Conservation (phyloP, 257 asterid genomes). For the Gynochthodes officinalis region DNA sequence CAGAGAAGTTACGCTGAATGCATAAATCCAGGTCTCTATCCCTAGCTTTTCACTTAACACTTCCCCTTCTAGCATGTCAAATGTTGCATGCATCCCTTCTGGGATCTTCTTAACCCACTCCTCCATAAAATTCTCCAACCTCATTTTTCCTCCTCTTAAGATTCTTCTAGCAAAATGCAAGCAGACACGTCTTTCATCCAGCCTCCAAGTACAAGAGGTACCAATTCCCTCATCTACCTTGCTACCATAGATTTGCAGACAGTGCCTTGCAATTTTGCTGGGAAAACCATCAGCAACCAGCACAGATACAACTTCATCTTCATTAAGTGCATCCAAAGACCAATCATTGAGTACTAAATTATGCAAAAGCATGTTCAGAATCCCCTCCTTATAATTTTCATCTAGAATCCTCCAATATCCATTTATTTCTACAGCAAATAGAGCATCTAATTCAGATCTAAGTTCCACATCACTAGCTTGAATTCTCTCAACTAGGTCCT, state of each 20-base stretch:
- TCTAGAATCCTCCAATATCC: constrained; percentile 86
- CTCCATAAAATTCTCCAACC: constrained; percentile 59
- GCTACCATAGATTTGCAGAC: constrained; percentile 55
- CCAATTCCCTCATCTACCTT: constrained; percentile 41
- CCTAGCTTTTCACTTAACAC: constrained; percentile 74
- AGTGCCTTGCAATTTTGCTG: constrained; percentile 52
- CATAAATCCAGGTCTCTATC: constrained; percentile 59
- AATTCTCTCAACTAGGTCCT: constrained; percentile 60
- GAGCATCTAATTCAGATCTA: constrained; percentile 51
- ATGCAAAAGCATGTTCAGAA: constrained; percentile 71
- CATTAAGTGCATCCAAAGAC: constrained; percentile 53
- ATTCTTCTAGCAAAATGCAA: constrained; percentile 71
- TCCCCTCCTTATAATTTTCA: constrained; percentile 48
- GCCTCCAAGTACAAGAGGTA: constrained; percentile 48
- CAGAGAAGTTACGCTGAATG: constrained; percentile 66
- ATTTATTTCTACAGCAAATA: constrained; percentile 68
- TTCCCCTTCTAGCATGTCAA: constrained; percentile 90
- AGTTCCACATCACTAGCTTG: constrained; percentile 88
- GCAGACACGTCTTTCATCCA: constrained; percentile 68
- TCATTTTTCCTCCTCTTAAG: constrained; percentile 64
- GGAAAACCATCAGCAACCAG: constrained; percentile 77
- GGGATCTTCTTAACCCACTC: constrained; percentile 73
- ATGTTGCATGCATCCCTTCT: constrained; percentile 47
- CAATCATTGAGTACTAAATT: constrained; percentile 60
- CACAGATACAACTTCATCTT: constrained; percentile 59